These are phyloP conservation scores for Pseudogymnoascus pannorum DNA, from an alignment of 2,329 filamentous ascomycete species.

Conservation along the genomic window DNA sequence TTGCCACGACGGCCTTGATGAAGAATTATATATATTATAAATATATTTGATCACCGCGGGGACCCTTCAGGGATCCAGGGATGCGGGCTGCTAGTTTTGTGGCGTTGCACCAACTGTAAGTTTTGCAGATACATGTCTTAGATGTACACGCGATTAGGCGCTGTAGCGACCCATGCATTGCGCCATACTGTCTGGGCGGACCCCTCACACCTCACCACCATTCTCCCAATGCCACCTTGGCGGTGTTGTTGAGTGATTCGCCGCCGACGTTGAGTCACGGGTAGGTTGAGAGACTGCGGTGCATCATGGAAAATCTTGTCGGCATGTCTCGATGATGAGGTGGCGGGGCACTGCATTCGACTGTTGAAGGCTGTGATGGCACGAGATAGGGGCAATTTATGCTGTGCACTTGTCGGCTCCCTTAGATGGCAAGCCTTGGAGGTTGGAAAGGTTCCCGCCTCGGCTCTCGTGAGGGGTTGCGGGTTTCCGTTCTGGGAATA, in stretches of 20 bases:
- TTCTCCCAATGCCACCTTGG: neutral
- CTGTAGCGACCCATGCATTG: slow-evolving; percentile 3
- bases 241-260: neutral
- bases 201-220: neutral
- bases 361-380: neutral
- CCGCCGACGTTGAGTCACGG: slow-evolving; percentile 1
- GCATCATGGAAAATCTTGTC: neutral
- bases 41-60: neutral
- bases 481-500: neutral
- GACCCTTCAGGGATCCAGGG: neutral
- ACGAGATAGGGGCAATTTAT: slow-evolving; percentile 4
- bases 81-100: slow-evolving; percentile 1
- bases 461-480: neutral
- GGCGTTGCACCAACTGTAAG: neutral
- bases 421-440: neutral
- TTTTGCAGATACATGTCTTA: slow-evolving; percentile 1
- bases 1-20: neutral
- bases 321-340: neutral
- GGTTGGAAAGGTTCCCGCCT: neutral
- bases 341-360: slow-evolving; percentile 3
- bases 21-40: slow-evolving; percentile 8
- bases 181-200: neutral
- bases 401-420: neutral
- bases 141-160: slow-evolving; percentile 8
- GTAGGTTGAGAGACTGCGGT: neutral